phyloP scores from a whole-genome alignment of 75 land plant genomes.

The Azolla pinnata region DNA sequence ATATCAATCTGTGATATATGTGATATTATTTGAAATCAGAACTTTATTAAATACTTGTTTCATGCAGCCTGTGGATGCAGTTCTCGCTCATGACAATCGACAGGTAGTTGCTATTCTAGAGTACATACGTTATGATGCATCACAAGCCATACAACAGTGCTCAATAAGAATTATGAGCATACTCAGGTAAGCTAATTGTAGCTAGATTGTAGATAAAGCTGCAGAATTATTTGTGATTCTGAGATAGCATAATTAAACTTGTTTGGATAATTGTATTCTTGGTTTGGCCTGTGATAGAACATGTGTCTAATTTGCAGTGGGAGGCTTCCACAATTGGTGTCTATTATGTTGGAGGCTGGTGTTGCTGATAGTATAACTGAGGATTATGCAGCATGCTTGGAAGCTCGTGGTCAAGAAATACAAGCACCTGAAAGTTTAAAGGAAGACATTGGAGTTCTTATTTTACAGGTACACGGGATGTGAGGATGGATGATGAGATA shows the following conservation, averaged over 20 bases:
- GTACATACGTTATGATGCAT: conserved; percentile 70
- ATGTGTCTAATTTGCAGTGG: too few species aligned
- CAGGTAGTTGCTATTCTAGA: conserved; percentile 71
- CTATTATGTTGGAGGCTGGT: conserved; percentile 63
- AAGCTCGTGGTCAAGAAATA: conserved; percentile 56
- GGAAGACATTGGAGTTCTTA: conserved; percentile 80
- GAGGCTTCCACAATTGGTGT: conserved; percentile 78
- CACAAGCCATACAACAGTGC: conserved; percentile 59
- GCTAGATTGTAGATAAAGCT: too few species aligned
- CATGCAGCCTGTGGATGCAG: conserved; percentile 74
- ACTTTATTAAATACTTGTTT: too few species aligned
- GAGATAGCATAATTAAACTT: too few species aligned
- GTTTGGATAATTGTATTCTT: too few species aligned
- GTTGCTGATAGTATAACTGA: conserved; percentile 55
- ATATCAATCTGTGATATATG: neutral
- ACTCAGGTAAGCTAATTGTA: conserved; percentile 64
- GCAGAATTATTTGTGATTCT: too few species aligned
- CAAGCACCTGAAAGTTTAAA: conserved; percentile 48
- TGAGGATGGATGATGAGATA: too few species aligned
- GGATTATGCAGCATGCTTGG: conserved; percentile 94
- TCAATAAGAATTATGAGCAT: conserved; percentile 78
- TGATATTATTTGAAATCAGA: too few species aligned
- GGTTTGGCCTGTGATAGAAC: too few species aligned
- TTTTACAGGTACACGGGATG: conserved; percentile 61
- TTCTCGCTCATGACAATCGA: conserved; percentile 74